Base-by-base conservation (phyloP, 768 basidiomycete genomes). In the Leccinum rimulosum region DNA sequence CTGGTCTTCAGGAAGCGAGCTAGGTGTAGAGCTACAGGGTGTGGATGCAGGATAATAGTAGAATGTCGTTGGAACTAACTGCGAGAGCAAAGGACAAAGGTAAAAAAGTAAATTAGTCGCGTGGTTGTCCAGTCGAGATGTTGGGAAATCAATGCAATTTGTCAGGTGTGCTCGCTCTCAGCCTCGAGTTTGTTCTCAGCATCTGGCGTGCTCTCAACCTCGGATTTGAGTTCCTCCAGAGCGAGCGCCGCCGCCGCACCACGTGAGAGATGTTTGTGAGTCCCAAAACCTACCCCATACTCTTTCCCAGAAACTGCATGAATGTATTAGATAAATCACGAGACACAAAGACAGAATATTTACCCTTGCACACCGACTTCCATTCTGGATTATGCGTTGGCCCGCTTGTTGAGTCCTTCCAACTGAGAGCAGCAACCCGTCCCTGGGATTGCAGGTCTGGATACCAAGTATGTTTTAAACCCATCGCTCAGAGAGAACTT, bases 361-460 rank as follows among this genome's bases (percentile, higher is more conserved):
- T 51, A 86, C 88, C 80, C 77, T 84, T 87, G 70, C 86, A 88
- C 6, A 79, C 62, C 3, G 75, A 79, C 2, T 76, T 85, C 87
- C 87, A 89, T 40, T 70, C 65, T 6, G 79, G 81, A 3, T 69
- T 72, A 55, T 85, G 77, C 12, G 70, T 71, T 0, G 76, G 75
- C 0, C 85, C 86, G 10, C 69, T 70, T 6, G 64, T 67, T 0
- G 73, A 75, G 50, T 86, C 83, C 22, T 75, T 66, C 85, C 86
- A 89, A 64, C 79, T 84, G 30, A 88, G 76, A 30, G 80, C 65
- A 17, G 79, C 57, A 36, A 76, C 66, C 35, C 73, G 72, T 14
- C 75, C 74, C 43, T 68, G 72, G n/a, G 70, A 72, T 67, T 87
- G 85, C 27, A 89, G 75, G 70, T 84, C 87, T 88, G 51, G 7